These are phyloP conservation scores for Cutaneotrichosporon spelunceum DNA, from an alignment of 1,284 basidiomycete genomes.

Conservation along the genomic window DNA sequence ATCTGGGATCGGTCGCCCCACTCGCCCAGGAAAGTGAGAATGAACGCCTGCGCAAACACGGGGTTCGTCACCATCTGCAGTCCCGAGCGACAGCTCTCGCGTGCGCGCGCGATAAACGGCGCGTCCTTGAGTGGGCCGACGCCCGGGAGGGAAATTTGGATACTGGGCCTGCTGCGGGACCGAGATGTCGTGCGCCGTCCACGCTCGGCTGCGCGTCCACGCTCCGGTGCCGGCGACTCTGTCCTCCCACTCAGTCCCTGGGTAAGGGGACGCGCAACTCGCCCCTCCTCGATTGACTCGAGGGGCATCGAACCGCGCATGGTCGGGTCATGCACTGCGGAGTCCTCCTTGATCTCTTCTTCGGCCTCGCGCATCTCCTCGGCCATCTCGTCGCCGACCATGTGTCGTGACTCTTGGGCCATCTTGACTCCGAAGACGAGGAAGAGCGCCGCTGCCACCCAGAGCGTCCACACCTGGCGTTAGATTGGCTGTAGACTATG, in stretches of 20 bases:
- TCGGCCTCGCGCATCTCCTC: slow-evolving; percentile 91
- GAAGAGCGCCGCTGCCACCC: slow-evolving; percentile 72
- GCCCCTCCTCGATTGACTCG: slow-evolving; percentile 46
- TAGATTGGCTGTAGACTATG: too few species aligned
- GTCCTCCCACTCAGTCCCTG: not conserved
- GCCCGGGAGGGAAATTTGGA: slow-evolving; percentile 8
- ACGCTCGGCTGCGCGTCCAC: not conserved
- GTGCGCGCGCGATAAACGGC: slow-evolving; percentile 3
- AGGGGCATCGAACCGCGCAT: slow-evolving; percentile 31
- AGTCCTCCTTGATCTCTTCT: slow-evolving; percentile 67
- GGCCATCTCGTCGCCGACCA: slow-evolving; percentile 69
- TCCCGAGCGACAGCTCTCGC: slow-evolving; percentile 14
- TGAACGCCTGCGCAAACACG: slow-evolving; percentile 91
- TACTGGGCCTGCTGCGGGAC: slow-evolving; percentile 10
- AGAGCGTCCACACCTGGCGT: slow-evolving; percentile 43
- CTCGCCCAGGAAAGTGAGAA: slow-evolving; percentile 94
- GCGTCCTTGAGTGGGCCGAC: slow-evolving; percentile 16
- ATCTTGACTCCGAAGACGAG: slow-evolving; percentile 82
- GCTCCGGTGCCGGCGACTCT: slow-evolving; percentile 5
- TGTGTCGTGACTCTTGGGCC: slow-evolving; percentile 71
- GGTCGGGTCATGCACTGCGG: slow-evolving; percentile 29
- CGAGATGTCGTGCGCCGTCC: slow-evolving; percentile 1
- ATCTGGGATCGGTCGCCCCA: slow-evolving; percentile 99
- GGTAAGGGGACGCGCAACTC: slow-evolving; percentile 10
- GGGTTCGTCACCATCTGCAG: slow-evolving; percentile 80